Evolutionary conservation across 257 asterid species (phyloP).

Genomic region (Jacaranda copaia): DNA sequence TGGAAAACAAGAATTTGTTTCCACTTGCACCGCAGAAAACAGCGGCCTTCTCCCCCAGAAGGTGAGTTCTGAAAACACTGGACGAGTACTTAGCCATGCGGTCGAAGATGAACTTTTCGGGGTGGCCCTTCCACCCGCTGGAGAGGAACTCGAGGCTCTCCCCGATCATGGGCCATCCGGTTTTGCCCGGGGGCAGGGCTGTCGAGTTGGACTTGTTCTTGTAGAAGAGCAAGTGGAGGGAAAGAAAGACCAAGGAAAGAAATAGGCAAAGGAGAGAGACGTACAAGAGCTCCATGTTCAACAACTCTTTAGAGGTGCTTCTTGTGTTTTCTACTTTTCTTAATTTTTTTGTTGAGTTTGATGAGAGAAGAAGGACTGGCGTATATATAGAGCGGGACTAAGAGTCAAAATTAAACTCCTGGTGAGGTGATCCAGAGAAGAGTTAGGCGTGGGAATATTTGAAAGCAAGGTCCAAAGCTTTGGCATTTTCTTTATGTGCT

Average conservation of each 20-base stretch:
- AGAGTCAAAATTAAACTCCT: background rate
- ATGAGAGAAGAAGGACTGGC: background rate
- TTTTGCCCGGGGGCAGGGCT: constrained; percentile 41
- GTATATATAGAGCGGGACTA: constrained; percentile 20
- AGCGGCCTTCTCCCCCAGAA: constrained; percentile 44
- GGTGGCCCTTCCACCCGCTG: constrained; percentile 48
- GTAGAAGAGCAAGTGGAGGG: constrained; percentile 33
- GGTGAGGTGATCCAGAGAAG: constrained; percentile 18
- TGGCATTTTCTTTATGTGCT: too few species aligned
- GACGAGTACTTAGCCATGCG: constrained; percentile 42
- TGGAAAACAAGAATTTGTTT: constrained; percentile 48
- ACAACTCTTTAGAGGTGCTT: background rate
- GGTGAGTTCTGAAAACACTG: constrained; percentile 42
- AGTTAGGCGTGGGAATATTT: constrained; percentile 31
- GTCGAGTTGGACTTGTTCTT: constrained; percentile 1
- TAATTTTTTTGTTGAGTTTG: background rate
- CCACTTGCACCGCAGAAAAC: constrained; percentile 47
- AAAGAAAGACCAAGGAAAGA: constrained; percentile 17
- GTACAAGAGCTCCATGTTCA: constrained; percentile 37
- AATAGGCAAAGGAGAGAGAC: constrained; percentile 28
- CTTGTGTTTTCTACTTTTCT: background rate
- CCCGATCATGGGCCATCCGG: constrained; percentile 46
- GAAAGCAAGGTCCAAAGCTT: background rate
- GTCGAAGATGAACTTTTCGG: constrained; percentile 50
- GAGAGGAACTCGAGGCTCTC: constrained; percentile 47